Base-by-base conservation (phyloP, 768 basidiomycete species). In the Termitomyces titanicus region DNA sequence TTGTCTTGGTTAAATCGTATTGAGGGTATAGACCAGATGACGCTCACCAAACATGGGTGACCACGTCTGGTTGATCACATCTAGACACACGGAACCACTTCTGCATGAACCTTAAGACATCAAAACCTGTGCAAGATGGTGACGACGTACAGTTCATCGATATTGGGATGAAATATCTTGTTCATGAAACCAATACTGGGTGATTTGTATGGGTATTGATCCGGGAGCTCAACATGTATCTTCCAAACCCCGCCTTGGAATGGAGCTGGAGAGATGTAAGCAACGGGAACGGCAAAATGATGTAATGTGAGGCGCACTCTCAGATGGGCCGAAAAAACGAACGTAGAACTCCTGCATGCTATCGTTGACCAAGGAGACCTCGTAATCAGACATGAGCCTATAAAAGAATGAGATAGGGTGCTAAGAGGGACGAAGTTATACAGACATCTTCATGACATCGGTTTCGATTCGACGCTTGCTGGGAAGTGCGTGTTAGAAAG, bases 121-220 rank as follows among this genome's bases (percentile, higher is more conserved):
- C 27, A 35, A 34, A 43, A 5, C 20, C 51, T n/a, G 54, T 42
- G n/a, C 39, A 34, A 38, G 29, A 53, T 47, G 18, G 53, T 56
- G 40, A 24, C 44, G n/a, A 77, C 93, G 67, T 70, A 98, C 89
- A 97, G 76, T 72, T 99, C 97, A 73, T 99, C 97, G 66, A 99
- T 99, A 68, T 99, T 99, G 18, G 97, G 97, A 65, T 98, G 97
- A 69, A 97, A 98, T 70, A 99, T 98, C 88, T 98, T 98, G 83
- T 99, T 99, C 93, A 97, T 95, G 74, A 99, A 99, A 2, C 97
- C 97, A 62, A 99, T 99, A 68, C 92, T 94, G 5, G 97, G 97
- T 27, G 93, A 96, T 73, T 98, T 98, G 84, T 89, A 99, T 2
- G 97, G 97, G 68, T 98, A 99, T 71, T 97, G 94, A 61, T 98